Base-by-base conservation (phyloP, 345 rosid species). In the Citrus medica region DNA sequence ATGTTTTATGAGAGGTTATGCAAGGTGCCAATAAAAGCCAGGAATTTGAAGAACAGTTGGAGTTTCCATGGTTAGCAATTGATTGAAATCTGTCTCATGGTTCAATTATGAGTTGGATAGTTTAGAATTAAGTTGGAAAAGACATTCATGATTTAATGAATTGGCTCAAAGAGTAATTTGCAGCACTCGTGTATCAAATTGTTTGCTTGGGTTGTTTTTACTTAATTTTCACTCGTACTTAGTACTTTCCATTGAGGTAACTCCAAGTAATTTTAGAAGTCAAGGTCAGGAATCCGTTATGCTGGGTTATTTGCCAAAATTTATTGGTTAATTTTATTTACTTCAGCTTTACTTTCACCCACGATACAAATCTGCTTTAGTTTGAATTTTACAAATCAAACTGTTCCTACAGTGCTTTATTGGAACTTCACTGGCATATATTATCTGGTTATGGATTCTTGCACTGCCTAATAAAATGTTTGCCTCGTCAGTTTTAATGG, bases 401-500 rank as follows among this genome's bases (percentile, higher is more conserved):
- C 21, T 35, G 55, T 53, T 46, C 38, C 35, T 68, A 3, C 65
- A 16, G 56, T 14, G 27, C 32, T 8, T 21, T 63, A 16, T 42
- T 61, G 38, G 37, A 77, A 55, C 37, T 35, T 56, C 19, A 33
- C 37, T 37, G 17, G 56, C 46, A 59, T 81, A 68, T 74, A 28
- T 72, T 46, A 51, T 68, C 25, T 21, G 21, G 56, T 13, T 46
- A 59, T 68, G 68, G 38, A 24, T 17, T 66, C 38, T 78, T 69
- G 59, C 69, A 48, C 25, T 27, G 70, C 25, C 66, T 61, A 65
- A 82, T 59, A 60, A 42, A 71, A 51, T 21, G 30, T 21, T 62
- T 70, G 72, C 64, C n/a, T 33, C 77, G 73, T 75, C 92, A 97
- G 99, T 94, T 82, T 86, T 94, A 61, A 97, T 97, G 99, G 99